phyloP scores from a whole-genome alignment of 2,329 filamentous ascomycete genomes.

The Fragosphaeria purpurea region DNA sequence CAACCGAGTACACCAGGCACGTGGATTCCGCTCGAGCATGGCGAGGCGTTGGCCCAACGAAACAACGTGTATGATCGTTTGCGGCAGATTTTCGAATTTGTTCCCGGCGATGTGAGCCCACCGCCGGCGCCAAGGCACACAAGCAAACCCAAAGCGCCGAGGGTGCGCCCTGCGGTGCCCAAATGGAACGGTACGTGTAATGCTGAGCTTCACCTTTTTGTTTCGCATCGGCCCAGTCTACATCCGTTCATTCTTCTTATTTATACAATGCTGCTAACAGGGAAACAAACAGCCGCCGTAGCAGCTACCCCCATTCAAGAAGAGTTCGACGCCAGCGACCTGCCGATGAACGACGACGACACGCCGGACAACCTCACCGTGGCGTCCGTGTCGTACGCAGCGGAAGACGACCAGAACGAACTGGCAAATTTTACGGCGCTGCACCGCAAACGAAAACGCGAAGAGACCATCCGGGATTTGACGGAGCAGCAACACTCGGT shows the following conservation, averaged over 20 bases:
- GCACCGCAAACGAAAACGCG: conserved; percentile 67
- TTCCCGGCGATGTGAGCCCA: conserved; percentile 74
- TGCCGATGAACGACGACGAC: conserved; percentile 62
- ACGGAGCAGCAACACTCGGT: conserved; percentile 78
- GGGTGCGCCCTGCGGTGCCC: conserved; percentile 49
- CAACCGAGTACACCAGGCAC: conserved; percentile 49
- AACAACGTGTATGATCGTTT: conserved; percentile 82
- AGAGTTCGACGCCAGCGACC: conserved; percentile 53
- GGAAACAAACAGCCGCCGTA: neutral
- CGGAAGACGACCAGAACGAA: conserved; percentile 70
- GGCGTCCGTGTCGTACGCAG: conserved; percentile 70
- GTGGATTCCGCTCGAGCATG: conserved; percentile 84
- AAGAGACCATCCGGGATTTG: conserved; percentile 49
- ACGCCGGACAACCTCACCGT: conserved; percentile 76
- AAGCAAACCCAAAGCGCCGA: conserved; percentile 71
- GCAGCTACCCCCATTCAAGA: conserved; percentile 37
- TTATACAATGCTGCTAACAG: too few relatives aligned
- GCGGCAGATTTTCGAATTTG: conserved; percentile 79
- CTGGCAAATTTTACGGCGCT: conserved; percentile 53
- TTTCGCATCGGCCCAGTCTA: too few relatives aligned
- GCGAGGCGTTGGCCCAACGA: conserved; percentile 70
- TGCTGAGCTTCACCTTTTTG: too few relatives aligned
- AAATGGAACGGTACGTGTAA: conserved; percentile 43
- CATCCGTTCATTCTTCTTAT: too few relatives aligned
- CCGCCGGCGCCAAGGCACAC: conserved; percentile 90